phyloP scores from a whole-genome alignment of 148 eudicot species.

The Spergularia marina region DNA sequence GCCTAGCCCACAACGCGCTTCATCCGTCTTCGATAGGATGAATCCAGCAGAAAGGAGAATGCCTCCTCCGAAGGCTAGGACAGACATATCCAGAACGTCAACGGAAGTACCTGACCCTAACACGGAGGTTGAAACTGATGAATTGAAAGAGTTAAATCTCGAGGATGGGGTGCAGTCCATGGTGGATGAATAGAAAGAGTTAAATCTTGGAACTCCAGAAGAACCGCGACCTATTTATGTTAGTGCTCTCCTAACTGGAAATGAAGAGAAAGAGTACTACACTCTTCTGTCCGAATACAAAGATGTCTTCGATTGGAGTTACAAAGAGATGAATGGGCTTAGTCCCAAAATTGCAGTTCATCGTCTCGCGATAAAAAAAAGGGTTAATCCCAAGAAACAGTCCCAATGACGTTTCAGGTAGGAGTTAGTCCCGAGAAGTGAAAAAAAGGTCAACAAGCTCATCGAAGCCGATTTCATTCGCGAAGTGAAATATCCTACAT shows the following conservation, averaged over 20 bases:
- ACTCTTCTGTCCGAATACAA: not conserved
- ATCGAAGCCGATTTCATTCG: not conserved
- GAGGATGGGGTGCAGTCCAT: no score
- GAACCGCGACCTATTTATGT: not conserved
- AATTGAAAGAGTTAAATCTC: no score
- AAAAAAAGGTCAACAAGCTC: conserved; percentile 2
- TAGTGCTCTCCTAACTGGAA: not conserved
- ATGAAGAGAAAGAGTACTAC: not conserved
- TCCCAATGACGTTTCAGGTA: conserved; percentile 8
- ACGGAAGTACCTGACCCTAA: no score
- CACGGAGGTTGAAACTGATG: no score
- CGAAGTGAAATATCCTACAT: no score
- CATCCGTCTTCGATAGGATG: not conserved
- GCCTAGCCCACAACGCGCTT: no score
- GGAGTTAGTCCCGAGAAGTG: conserved; percentile 7
- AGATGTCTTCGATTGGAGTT: not conserved
- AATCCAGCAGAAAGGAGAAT: not conserved
- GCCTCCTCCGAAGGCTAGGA: no score
- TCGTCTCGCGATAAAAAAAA: not conserved
- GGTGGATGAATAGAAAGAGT: no score
- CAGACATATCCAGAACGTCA: no score
- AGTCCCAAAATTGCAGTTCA: not conserved
- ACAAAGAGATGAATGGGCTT: conserved; percentile 4
- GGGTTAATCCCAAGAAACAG: conserved; percentile 9
- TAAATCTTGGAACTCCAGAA: no score